phyloP scores from a whole-genome alignment of 306 rosid genomes.

The Gynostemma pentaphyllum region DNA sequence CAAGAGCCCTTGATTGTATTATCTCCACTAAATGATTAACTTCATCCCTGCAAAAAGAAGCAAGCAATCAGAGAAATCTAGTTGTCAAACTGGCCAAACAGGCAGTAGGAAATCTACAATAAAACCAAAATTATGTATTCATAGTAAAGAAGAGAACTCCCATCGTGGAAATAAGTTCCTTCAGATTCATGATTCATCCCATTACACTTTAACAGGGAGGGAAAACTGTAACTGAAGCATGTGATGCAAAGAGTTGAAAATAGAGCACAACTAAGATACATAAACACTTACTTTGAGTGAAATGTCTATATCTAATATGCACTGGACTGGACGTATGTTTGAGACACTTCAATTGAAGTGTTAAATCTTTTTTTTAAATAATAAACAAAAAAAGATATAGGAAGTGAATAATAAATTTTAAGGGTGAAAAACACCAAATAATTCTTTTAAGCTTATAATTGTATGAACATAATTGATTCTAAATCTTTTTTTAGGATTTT shows the following conservation, averaged over 20 bases:
- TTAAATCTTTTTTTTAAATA: background rate
- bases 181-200: background rate
- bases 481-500: no score
- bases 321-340: no score
- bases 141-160: background rate
- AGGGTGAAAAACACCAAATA: background rate
- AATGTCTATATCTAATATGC: background rate
- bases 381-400: background rate
- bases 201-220: background rate
- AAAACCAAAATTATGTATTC: no score
- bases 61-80: background rate
- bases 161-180: background rate
- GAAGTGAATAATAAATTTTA: background rate
- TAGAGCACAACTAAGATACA: background rate
- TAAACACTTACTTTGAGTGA: background rate
- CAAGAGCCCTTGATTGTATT: conserved; percentile 54
- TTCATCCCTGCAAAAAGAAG: conserved; percentile 51
- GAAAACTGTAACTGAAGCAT: background rate
- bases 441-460: background rate
- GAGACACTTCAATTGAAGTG: no score
- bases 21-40: conserved; percentile 44
- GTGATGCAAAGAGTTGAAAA: background rate
- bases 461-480: background rate
- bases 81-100: background rate
- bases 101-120: background rate